Percentiles rank a stretch among this genome's conserved stretches.
phyloP scores from a whole-genome alignment of 208 protist genomes.

The Leishmania turanica region DNA sequence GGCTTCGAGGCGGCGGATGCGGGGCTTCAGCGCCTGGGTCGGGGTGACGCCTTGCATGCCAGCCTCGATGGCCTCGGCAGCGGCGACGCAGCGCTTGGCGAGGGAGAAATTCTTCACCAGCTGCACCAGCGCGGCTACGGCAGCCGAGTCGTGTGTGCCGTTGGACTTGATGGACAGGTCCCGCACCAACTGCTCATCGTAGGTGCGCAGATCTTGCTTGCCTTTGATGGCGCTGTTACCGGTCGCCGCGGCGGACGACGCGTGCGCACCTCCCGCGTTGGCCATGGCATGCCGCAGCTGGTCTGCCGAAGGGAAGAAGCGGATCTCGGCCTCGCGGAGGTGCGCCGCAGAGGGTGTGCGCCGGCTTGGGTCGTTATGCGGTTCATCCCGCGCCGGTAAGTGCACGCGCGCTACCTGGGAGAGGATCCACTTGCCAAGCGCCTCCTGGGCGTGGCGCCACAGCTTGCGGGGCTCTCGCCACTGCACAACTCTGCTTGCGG shows the following conservation, averaged over 20 bases:
- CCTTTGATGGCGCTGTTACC: neutral
- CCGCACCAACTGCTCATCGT: slow-evolving; percentile 84
- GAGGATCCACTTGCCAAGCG: slow-evolving; percentile 88
- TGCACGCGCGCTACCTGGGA: slow-evolving; percentile 78
- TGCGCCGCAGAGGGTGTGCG: neutral
- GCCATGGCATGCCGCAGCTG: slow-evolving; percentile 20
- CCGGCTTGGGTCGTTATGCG: neutral
- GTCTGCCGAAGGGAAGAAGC: slow-evolving; percentile 45
- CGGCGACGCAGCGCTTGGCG: slow-evolving; percentile 51
- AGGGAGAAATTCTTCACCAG: slow-evolving; percentile 62
- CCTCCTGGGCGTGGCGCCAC: slow-evolving; percentile 86
- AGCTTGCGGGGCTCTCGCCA: slow-evolving; percentile 84
- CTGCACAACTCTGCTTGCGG: slow-evolving; percentile 17
- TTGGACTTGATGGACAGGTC: slow-evolving; percentile 85
- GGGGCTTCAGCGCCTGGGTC: slow-evolving; percentile 21
- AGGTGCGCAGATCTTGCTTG: slow-evolving; percentile 29
- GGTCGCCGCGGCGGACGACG: neutral
- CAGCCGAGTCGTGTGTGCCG: slow-evolving; percentile 34
- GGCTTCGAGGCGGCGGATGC: slow-evolving; percentile 45
- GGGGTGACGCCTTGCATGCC: slow-evolving; percentile 40
- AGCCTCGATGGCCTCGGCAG: slow-evolving; percentile 35
- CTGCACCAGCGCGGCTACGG: slow-evolving; percentile 34
- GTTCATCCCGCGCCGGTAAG: slow-evolving; percentile 2
- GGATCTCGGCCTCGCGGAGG: slow-evolving; percentile 26
- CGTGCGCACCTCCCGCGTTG: neutral